Evolutionary conservation across 139 green algal species (phyloP), one percentile per base, ranked within the genome.

Genomic region (Coccomyxa sp.): DNA sequence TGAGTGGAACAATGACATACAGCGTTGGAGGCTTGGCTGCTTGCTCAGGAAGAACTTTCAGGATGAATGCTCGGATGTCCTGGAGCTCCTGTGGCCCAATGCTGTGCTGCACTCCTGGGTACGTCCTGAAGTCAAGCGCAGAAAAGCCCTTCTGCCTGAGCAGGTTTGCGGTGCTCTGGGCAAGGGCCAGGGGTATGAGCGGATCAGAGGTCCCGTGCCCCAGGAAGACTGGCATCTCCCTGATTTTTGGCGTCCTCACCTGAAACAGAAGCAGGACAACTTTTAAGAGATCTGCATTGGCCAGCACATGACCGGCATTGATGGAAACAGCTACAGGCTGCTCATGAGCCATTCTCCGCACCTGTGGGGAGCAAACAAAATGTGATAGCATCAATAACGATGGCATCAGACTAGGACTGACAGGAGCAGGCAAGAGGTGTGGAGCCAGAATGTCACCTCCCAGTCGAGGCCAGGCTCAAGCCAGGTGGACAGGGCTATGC

Each of bases 401-500:
- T 37, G 8, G 24, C 58, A 54, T 34, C 22, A 31, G 38, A 14
- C 10, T 33, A 5, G 39, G 14, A 8, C 1, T 76, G 39, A 8
- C 10, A 7, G 41, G 69, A 41, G 27, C 22, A 31, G 64, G 18
- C 64, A 74, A 34, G 33, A 8, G 69, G 8, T 24, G 8, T 29
- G 34, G 8, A 41, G 8, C 8, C 9, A 7, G 69, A 8, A 10
- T 74, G 69, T 37, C 5, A 58, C 71, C 71, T 39, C 18, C 39
- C 24, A 29, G 12, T 76, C 24, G 24, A 36, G 18, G 38, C 8
- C 6, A 12, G 71, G 71, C 39, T 76, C 71, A 27, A 76, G 71
- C 71, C 71, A 76, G 8, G 71, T 76, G 22, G 22, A 39, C 6
- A 76, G 71, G 16, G 71, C 71, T 2, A 76, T 36, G 38, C 71